Evolutionary conservation across 257 asterid genomes (phyloP).

Genomic region (Perilla frutescens): DNA sequence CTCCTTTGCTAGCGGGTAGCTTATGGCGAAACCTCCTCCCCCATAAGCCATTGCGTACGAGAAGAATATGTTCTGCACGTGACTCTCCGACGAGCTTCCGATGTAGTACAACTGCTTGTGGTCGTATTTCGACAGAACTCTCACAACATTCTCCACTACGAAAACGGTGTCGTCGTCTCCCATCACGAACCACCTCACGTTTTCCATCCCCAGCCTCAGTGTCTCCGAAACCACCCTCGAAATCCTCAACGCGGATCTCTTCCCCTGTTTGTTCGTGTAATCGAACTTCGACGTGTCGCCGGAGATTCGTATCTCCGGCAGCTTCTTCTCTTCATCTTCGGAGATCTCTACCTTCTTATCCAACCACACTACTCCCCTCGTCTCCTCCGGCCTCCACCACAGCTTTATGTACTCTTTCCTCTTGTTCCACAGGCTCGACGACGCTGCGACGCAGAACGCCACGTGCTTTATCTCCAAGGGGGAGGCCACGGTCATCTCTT

Average conservation of each 20-base stretch:
- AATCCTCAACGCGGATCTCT: slow-evolving; percentile 71
- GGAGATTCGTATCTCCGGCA: slow-evolving; percentile 63
- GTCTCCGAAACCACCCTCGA: slow-evolving; percentile 84
- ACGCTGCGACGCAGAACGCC: slow-evolving; percentile 72
- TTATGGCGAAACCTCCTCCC: slow-evolving; percentile 90
- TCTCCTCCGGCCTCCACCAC: slow-evolving; percentile 75
- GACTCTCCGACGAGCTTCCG: slow-evolving; percentile 82
- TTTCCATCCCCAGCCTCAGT: slow-evolving; percentile 57
- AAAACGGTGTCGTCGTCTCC: slow-evolving; percentile 92
- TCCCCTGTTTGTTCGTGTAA: slow-evolving; percentile 68
- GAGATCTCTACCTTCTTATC: slow-evolving; percentile 43
- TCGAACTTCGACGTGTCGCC: slow-evolving; percentile 54
- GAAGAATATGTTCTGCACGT: slow-evolving; percentile 76
- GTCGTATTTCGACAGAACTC: slow-evolving; percentile 71
- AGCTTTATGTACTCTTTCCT: slow-evolving; percentile 73
- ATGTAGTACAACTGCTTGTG: slow-evolving; percentile 72
- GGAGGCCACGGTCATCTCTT: neutral
- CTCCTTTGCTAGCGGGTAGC: slow-evolving; percentile 80
- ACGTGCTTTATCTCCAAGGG: slow-evolving; percentile 55
- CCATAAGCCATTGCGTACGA: slow-evolving; percentile 87
- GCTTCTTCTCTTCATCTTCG: slow-evolving; percentile 33
- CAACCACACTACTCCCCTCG: slow-evolving; percentile 81
- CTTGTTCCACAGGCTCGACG: slow-evolving; percentile 60
- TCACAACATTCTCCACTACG: slow-evolving; percentile 67
- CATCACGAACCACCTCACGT: slow-evolving; percentile 89